Base-by-base conservation (phyloP, 129 eudicot species). In the Gnaphalium uliginosum region DNA sequence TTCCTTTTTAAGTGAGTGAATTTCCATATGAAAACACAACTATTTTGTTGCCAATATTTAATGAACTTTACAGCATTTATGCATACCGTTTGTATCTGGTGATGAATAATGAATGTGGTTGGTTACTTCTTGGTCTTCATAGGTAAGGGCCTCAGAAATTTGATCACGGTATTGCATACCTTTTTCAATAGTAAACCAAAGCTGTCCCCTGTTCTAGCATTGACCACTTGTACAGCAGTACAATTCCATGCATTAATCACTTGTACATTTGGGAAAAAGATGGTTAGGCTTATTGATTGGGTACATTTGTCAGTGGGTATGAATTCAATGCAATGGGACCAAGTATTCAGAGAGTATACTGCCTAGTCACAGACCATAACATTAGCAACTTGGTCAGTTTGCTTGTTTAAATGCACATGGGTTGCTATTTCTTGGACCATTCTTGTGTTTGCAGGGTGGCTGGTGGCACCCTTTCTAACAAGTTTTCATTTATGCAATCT, bases 241-340 rank as follows among this genome's bases (percentile, higher is more conserved):
- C 60, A 65, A 46, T 50, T 63, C 1, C n/a, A 10, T 62, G 66
- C 66, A 50, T 62, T 78, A 37, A 43, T 71, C 22, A 32, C 43
- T 69, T 69, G 76, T 69, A 62, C 65, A 46, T 48, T 62, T 35
- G 71, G 9, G 62, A 75, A 48, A 33, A 22, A 7, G 46, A 11
- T n/a, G 48, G 71, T 39, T 35, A 35, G 39, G 46, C 46, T 10
- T 35, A 35, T 7, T 59, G 67, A 57, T 77, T 77, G 64, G 51
- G 62, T 77, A 25, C 76, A 39, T 58, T 77, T 77, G 75, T 66
- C 63, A 27, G 69, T 68, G 69, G 62, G 76, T 77, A 77, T 69
- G 81, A 69, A 77, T 69, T 59, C 62, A 77, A 69, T 77, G 76
- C 69, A 14, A 77, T 63, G 70, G 76, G 76, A 46, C 18, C 18